Evolutionary conservation across 2,329 filamentous ascomycete species (phyloP).

Genomic region (Colletotrichum sidae): DNA sequence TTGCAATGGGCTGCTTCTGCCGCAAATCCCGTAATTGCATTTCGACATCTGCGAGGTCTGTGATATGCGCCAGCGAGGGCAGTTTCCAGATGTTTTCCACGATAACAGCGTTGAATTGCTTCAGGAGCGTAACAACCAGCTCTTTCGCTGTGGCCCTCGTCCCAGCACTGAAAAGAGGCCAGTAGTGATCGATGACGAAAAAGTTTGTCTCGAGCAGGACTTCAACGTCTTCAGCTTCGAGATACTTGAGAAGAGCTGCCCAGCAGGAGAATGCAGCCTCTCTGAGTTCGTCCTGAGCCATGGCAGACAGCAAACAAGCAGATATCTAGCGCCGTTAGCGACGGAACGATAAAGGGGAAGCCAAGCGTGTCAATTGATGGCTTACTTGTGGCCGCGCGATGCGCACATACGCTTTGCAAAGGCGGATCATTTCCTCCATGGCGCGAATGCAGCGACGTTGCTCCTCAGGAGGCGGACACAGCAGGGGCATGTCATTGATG

Average conservation of each 20-base stretch:
- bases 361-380: constrained; percentile 35
- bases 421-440: constrained; percentile 86
- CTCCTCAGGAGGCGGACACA: constrained; percentile 70
- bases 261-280: constrained; percentile 86
- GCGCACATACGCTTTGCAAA: constrained; percentile 79
- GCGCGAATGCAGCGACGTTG: constrained; percentile 83
- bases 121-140: constrained; percentile 74
- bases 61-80: constrained; percentile 80
- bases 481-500: constrained; percentile 74
- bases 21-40: constrained; percentile 73
- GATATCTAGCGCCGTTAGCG: constrained; percentile 71
- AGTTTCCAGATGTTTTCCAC: constrained; percentile 77
- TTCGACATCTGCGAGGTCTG: constrained; percentile 76
- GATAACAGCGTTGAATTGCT: constrained; percentile 71
- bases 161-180: constrained; percentile 72
- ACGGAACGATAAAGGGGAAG: constrained; percentile 37
- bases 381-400: constrained; percentile 86
- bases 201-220: constrained; percentile 89
- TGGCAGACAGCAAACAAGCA: constrained; percentile 88
- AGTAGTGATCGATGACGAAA: constrained; percentile 86
- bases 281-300: constrained; percentile 80
- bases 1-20: constrained; percentile 64
- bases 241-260: constrained; percentile 79
- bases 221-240: constrained; percentile 84
- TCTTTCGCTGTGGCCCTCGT: constrained; percentile 70